Percentiles rank a stretch among this genome's conserved stretches.
phyloP scores from a whole-genome alignment of 2,329 filamentous ascomycete genomes.

The Anisogramma anomala region DNA sequence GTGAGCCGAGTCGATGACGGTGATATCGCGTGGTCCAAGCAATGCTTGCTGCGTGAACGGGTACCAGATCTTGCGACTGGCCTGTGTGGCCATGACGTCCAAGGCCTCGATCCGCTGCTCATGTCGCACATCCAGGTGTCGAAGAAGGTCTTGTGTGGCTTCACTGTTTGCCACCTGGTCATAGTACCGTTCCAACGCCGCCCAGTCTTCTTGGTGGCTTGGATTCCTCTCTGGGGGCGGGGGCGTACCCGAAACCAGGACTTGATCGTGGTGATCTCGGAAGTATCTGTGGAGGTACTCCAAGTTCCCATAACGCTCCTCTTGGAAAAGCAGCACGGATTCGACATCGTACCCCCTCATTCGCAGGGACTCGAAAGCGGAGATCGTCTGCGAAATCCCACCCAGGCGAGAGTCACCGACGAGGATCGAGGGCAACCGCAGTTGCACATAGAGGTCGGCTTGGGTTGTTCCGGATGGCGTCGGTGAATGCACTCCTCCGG shows the following conservation, averaged over 20 bases:
- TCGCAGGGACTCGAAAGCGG: constrained; percentile 65
- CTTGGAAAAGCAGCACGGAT: constrained; percentile 55
- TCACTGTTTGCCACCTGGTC: background rate
- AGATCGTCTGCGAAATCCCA: constrained; percentile 69
- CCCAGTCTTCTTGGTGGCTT: background rate
- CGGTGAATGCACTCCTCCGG: constrained; percentile 72
- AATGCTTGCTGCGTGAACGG: constrained; percentile 73
- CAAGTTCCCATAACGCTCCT: constrained; percentile 56
- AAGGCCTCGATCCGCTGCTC: constrained; percentile 44
- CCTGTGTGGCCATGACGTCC: constrained; percentile 48
- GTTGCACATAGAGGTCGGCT: constrained; percentile 63
- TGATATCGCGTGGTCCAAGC: constrained; percentile 50
- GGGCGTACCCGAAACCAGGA: background rate
- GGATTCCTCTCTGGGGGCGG: background rate
- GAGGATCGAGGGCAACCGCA: constrained; percentile 60
- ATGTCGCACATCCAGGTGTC: constrained; percentile 42
- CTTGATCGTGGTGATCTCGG: constrained; percentile 35
- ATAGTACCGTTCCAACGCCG: background rate
- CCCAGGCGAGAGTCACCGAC: constrained; percentile 66
- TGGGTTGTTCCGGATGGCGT: constrained; percentile 65
- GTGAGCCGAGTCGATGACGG: constrained; percentile 68
- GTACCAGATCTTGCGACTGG: constrained; percentile 64
- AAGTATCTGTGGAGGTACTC: constrained; percentile 61
- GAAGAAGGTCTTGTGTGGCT: constrained; percentile 28
- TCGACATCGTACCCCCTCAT: constrained; percentile 71